Base-by-base conservation (phyloP, 1,284 basidiomycete species). In the Irpex sp. region DNA sequence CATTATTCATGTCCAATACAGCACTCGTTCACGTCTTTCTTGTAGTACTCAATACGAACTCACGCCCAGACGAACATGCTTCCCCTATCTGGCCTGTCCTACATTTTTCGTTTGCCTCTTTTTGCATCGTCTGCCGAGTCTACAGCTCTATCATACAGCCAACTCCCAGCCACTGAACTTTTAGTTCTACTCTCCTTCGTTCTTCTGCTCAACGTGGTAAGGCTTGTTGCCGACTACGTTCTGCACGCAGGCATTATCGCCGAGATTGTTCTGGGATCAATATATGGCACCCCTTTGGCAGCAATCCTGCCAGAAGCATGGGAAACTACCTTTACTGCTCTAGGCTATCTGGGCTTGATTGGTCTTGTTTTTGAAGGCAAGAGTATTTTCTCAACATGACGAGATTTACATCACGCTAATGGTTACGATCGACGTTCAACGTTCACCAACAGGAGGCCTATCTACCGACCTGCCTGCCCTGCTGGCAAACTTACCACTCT, bases 311-410 rank as follows among this genome's bases (percentile, higher is more conserved):
- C 75, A 0, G 8, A 62, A 0, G 69, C 72, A 5, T 81, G 80
- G 77, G 73, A 83, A 64, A 68, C 75, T 7, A 75, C 81, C 0
- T 76, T 84, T 59, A 75, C 79, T 5, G 72, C 73, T 0, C 54
- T 85, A 5, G 84, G 83, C 0, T 85, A 85, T 67, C 63, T 85
- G 1, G 84, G 84, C 1, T 72, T 86, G 13, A 73, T 85, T n/a
- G 71, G 83, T 5, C 75, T 85, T 54, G 80, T 86, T 2, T 82
- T 84, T 62, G 78, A 84, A 74, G 82, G 82, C 76, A 59, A 65
- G 71, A 15, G 7, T 52, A 5, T n/a, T 7, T 15, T 11, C 15
- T 11, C 26, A 21, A 13, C 8, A 5, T 13, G 26, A 51, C 19
- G 8, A 38, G n/a, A 17, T 38, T 40, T 47, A 6, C 13, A 55